Conservation (phyloP, 208 protist genomes). For the Novymonas esmeraldas region DNA sequence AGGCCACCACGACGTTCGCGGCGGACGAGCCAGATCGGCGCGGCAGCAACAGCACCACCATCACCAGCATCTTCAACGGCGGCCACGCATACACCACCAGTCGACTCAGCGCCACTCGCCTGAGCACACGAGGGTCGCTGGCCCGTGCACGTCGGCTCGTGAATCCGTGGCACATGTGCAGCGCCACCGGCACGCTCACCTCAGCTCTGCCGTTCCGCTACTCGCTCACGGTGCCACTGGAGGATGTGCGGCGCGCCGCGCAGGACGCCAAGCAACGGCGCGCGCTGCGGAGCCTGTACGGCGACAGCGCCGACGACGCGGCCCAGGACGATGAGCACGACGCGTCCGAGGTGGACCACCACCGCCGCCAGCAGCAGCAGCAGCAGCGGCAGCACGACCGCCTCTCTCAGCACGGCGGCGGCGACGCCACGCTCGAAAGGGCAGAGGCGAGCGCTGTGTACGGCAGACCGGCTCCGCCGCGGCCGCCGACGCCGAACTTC, state of each 20-base stretch:
- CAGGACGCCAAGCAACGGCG: conserved; percentile 26
- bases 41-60: background rate
- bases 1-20: conserved; percentile 3
- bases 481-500: conserved; percentile 17
- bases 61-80: background rate
- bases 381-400: no score
- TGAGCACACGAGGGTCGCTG: background rate
- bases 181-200: background rate
- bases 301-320: background rate
- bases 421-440: background rate
- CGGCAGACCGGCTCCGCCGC: background rate
- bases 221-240: conserved; percentile 10
- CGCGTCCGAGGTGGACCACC: background rate
- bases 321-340: background rate
- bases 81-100: background rate
- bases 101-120: no score
- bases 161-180: conserved; percentile 16
- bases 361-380: background rate
- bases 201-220: conserved; percentile 16
- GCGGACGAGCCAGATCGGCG: conserved; percentile 4
- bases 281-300: conserved; percentile 19
- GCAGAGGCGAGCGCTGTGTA: background rate
- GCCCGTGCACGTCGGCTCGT: background rate
- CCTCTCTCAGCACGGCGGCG: background rate
- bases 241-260: conserved; percentile 19